Evolutionary conservation across 176 grass and related monocot genomes (phyloP), one percentile per base, ranked within the genome.

Genomic region (Carex pumila): DNA sequence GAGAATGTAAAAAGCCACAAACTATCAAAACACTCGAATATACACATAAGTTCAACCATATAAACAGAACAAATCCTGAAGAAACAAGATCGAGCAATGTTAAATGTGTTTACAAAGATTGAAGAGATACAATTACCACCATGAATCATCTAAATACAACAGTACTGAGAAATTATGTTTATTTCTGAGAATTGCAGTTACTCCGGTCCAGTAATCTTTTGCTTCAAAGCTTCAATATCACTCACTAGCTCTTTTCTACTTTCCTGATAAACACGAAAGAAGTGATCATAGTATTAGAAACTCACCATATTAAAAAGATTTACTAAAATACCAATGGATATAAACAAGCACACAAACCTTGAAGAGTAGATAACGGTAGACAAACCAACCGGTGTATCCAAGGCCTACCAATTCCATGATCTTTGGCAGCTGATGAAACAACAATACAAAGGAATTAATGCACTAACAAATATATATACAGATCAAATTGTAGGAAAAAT

Each of bases 301-400:
- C n/a, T 58, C 64, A 65, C 47, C 81, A 68, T 70, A 54, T 25
- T 83, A 62, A 37, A 80, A 52, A 7, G 22, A 50, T 80, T 68
- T 70, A 75, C 32, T 79, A 69, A 59, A 64, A 65, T 65, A 53
- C 4, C 47, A 89, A 86, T 29, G 55, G 57, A 3, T 11, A 53
- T n/a, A 73, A 53, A 56, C 58, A 60, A 64, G 62, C 9, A 86
- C n/a, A 75, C 55, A 59, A 84, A 90, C 94, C 89, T 97, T 91
- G 81, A 97, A 97, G 61, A 93, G 94, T 3, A 92, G 81, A 83
- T 90, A 93, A 4, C 91, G 88, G 11, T 93, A 97, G 9, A 97
- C 86, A 55, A 93, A 93, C 94, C 94, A 97, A 78, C 91, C 91
- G 0, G 86, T 79, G 84, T 90, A 93, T 15, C 88, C 82, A 36